Base-by-base conservation (phyloP, 2,329 filamentous ascomycete species). In the Neoascochyta sp. region DNA sequence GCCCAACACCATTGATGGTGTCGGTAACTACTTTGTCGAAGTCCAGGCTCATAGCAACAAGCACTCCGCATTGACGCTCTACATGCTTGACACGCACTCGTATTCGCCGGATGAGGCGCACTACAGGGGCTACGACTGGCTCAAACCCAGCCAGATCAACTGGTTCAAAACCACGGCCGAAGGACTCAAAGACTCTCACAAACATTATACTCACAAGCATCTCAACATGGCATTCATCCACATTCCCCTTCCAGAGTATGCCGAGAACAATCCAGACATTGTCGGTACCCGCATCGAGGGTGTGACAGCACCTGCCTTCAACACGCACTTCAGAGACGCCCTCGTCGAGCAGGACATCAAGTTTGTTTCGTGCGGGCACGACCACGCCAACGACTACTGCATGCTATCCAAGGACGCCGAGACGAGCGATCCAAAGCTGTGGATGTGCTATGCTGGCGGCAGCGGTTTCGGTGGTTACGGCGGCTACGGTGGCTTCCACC, bases 381-480 rank as follows among this genome's bases (percentile, higher is more conserved):
- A 98, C 56, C 92, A 98, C 57, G 90, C 84, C 45, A 98, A 98
- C 58, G 92, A 98, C 56, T 96, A 95, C 62, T 98, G 92, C 62
- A 81, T 85, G 42, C 73, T 95, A 1, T 57, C 62, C 17, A 60
- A 59, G 27, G 47, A 57, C 7, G 80, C 75, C 1, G 62, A 69
- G 3, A 63, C 52, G 0, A 49, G 50, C 22, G 50, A 68, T 18
- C 62, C 70, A 16, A 67, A 82, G 16, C 68, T 96, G 3, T 98
- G 92, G 92, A 95, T 98, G 89, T 98, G 92, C 69, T 96, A 96
- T 63, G 90, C 81, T 7, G 92, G 92, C 17, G 92, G 85, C 15
- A 78, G 81, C 16, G 92, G 92, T 1, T 95, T 98, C 51, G 92
- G 92, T 32, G 92, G 92, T 0, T 98, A 98, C 58, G 92, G 84